These are phyloP conservation scores for Yamadazyma friedrichii DNA, from an alignment of 1,139 yeast genomes.

Conservation along the genomic window DNA sequence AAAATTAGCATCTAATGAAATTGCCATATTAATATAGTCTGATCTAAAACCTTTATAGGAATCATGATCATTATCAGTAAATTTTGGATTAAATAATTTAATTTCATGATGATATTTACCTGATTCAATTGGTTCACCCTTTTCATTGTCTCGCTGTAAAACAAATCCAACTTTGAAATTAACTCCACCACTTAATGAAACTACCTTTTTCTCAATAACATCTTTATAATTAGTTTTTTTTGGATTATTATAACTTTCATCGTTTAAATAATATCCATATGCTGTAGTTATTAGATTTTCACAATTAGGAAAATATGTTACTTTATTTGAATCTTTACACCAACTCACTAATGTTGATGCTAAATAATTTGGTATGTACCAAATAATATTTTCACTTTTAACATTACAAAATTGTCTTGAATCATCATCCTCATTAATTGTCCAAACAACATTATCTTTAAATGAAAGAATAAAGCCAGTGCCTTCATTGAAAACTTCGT, in stretches of 20 bases:
- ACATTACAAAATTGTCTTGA: slow-evolving; percentile 38
- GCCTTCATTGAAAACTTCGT: slow-evolving; percentile 36
- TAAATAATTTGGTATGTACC: slow-evolving; percentile 61
- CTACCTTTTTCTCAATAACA: slow-evolving; percentile 48
- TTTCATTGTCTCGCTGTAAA: slow-evolving; percentile 42
- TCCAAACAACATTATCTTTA: slow-evolving; percentile 38
- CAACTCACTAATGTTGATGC: slow-evolving; percentile 59
- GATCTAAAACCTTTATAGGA: slow-evolving; percentile 42
- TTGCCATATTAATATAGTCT: slow-evolving; percentile 42
- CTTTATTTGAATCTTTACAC: slow-evolving; percentile 49
- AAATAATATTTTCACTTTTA: slow-evolving; percentile 35
- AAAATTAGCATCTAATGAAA: slow-evolving; percentile 54
- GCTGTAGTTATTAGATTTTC: slow-evolving; percentile 44
- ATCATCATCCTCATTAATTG: slow-evolving; percentile 40
- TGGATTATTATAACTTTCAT: slow-evolving; percentile 12
- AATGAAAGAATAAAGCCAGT: slow-evolving; percentile 44
- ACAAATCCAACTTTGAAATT: slow-evolving; percentile 57
- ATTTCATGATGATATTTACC: slow-evolving; percentile 74
- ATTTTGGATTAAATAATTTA: slow-evolving; percentile 61
- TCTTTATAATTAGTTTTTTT: slow-evolving; percentile 2
- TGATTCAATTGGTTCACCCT: slow-evolving; percentile 31
- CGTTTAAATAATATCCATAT: slow-evolving; percentile 52
- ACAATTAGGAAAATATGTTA: slow-evolving; percentile 45
- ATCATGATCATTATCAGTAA: slow-evolving; percentile 41
- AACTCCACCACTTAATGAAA: slow-evolving; percentile 61